Percentiles rank a stretch among this genome's conserved stretches.
These are phyloP conservation scores for Claviceps sorghi DNA, from an alignment of 2,329 filamentous ascomycete species.

Conservation along the genomic window DNA sequence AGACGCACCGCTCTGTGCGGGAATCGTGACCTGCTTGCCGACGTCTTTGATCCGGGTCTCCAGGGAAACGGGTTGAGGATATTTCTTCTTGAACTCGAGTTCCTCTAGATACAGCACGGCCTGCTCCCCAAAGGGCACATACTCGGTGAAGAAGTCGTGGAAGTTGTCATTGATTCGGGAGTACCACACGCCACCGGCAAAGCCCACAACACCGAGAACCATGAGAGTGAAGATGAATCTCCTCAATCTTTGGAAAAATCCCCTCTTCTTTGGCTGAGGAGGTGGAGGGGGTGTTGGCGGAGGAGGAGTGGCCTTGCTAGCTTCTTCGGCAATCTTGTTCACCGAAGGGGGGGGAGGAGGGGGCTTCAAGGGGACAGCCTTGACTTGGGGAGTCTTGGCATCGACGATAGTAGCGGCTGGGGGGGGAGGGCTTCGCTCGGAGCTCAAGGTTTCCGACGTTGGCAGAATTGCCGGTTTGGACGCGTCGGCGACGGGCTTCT, in stretches of 20 bases:
- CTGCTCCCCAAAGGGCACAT: slow-evolving; percentile 86
- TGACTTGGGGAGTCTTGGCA: slow-evolving; percentile 12
- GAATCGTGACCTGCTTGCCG: slow-evolving; percentile 65
- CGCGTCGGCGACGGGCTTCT: slow-evolving; percentile 34
- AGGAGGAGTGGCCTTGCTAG: slow-evolving; percentile 10
- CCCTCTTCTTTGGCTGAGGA: slow-evolving; percentile 37
- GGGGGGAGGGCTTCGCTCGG: slow-evolving; percentile 29
- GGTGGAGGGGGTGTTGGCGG: slow-evolving; percentile 17
- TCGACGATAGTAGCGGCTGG: slow-evolving; percentile 18
- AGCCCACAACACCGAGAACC: slow-evolving; percentile 62
- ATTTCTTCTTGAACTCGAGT: slow-evolving; percentile 77
- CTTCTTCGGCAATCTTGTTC: not conserved
- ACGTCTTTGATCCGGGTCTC: slow-evolving; percentile 36
- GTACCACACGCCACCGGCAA: slow-evolving; percentile 81
- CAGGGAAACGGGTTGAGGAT: slow-evolving; percentile 36
- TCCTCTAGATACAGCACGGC: slow-evolving; percentile 93
- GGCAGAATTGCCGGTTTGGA: slow-evolving; percentile 38
- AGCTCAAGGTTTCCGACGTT: slow-evolving; percentile 35
- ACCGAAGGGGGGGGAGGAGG: slow-evolving; percentile 10
- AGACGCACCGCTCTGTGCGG: slow-evolving; percentile 70
- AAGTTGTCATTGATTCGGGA: slow-evolving; percentile 92
- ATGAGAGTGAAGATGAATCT: slow-evolving; percentile 65
- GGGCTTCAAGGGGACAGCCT: slow-evolving; percentile 16
- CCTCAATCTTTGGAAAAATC: slow-evolving; percentile 57
- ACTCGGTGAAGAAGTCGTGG: slow-evolving; percentile 98